These are phyloP conservation scores for Gentiana dahurica DNA, from an alignment of 257 asterid species.

Conservation along the genomic window DNA sequence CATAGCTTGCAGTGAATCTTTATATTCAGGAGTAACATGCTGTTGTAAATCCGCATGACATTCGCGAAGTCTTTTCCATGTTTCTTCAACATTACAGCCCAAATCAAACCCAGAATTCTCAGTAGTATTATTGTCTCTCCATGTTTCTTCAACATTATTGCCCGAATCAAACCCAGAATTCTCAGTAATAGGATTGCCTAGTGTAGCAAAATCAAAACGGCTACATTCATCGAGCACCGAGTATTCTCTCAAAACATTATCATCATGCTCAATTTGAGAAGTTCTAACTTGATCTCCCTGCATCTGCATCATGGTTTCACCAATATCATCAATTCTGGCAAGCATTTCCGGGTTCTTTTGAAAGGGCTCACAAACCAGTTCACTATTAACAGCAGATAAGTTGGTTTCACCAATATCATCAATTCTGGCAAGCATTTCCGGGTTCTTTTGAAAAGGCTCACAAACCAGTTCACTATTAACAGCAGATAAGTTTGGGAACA, in stretches of 20 bases:
- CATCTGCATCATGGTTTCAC: slow-evolving; percentile 8
- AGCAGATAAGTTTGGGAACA: slow-evolving; percentile 18
- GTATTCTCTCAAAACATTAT: slow-evolving; percentile 31
- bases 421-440: slow-evolving; percentile 23
- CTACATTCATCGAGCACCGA: slow-evolving; percentile 84
- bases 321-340: slow-evolving; percentile 24
- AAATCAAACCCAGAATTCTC: slow-evolving; percentile 19
- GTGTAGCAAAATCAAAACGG: slow-evolving; percentile 39
- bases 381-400: slow-evolving; percentile 15
- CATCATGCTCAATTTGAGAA: slow-evolving; percentile 37
- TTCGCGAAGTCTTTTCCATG: slow-evolving; percentile 59
- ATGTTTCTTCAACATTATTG: slow-evolving; percentile 50
- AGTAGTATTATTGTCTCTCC: slow-evolving; percentile 33
- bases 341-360: slow-evolving; percentile 21
- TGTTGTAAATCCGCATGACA: slow-evolving; percentile 28
- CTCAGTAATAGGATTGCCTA: slow-evolving; percentile 17
- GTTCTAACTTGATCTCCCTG: slow-evolving; percentile 54
- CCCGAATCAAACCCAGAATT: slow-evolving; percentile 17
- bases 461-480: slow-evolving; percentile 12
- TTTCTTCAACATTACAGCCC: slow-evolving; percentile 41
- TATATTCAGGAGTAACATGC: slow-evolving; percentile 60
- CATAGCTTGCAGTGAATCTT: slow-evolving; percentile 34
- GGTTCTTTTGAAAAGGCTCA: slow-evolving; percentile 16
- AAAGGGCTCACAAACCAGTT: slow-evolving; percentile 11
- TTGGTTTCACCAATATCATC: slow-evolving; percentile 18